Percentiles rank a stretch among this genome's conserved stretches.
Conservation (phyloP, 31 red algal species). For the Asparagopsis taxiformis region DNA sequence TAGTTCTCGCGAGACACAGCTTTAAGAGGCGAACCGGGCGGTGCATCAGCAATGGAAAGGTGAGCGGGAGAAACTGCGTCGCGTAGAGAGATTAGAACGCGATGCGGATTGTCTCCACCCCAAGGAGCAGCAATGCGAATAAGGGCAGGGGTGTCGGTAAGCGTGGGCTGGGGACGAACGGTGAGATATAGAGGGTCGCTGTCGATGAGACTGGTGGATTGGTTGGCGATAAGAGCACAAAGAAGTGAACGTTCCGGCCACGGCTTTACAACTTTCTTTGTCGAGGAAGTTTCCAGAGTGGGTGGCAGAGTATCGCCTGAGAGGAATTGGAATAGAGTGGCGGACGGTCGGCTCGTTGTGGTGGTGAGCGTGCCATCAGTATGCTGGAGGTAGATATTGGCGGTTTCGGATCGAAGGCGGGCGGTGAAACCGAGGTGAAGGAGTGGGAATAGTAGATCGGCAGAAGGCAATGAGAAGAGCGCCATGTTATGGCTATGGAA, state of each 20-base stretch:
- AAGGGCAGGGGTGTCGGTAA: conserved; percentile 3
- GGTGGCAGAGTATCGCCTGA: conserved; percentile 16
- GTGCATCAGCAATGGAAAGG: background rate
- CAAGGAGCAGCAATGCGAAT: conserved; percentile 1
- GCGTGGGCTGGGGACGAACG: conserved; percentile 1
- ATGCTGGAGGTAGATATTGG: conserved; percentile 21
- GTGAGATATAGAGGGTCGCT: too few species aligned
- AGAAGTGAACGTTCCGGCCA: too few species aligned
- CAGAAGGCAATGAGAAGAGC: conserved; percentile 35
- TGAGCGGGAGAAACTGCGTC: background rate
- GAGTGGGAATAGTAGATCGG: conserved; percentile 7
- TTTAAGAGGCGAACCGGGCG: too few species aligned
- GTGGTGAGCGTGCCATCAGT: background rate
- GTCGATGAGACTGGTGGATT: too few species aligned
- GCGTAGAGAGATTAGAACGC: conserved; percentile 13
- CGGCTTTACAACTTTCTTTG: conserved; percentile 3
- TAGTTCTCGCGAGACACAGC: too few species aligned
- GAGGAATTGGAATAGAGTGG: conserved; percentile 25
- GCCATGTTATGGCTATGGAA: conserved; percentile 29
- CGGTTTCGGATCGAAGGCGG: conserved; percentile 36
- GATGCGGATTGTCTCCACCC: background rate
- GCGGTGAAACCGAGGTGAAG: conserved; percentile 39
- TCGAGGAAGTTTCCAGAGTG: conserved; percentile 4
- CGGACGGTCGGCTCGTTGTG: conserved; percentile 5
- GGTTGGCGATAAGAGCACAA: too few species aligned